A percentile compares a stretch with the other conserved stretches of the same genome.
phyloP scores from a whole-genome alignment of 78 protist species.

The Dictyostelium firmibasis region DNA sequence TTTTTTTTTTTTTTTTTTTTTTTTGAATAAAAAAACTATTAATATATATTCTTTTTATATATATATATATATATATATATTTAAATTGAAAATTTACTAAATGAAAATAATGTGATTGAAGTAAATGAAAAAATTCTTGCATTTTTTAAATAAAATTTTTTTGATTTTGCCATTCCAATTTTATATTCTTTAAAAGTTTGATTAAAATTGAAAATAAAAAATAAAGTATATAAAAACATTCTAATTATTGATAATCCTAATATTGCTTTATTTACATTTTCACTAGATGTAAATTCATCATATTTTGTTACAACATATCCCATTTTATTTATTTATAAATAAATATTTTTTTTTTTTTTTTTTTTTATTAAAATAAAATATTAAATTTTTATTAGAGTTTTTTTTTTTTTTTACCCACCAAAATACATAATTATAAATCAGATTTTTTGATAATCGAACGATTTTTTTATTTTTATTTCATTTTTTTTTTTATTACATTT shows the following conservation, averaged over 20 bases:
- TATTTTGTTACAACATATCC: background rate
- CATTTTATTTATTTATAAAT: background rate
- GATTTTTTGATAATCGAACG: too few relatives aligned
- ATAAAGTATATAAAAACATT: background rate
- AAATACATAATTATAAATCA: too few relatives aligned
- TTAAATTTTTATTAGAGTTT: too few relatives aligned
- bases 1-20: too few relatives aligned
- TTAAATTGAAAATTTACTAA: too few relatives aligned
- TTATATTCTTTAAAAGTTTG: background rate
- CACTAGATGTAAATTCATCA: background rate
- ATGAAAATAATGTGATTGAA: background rate
- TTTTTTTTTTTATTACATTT: too few relatives aligned
- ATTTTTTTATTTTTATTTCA: too few relatives aligned
- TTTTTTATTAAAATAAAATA: too few relatives aligned
- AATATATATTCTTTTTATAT: too few relatives aligned
- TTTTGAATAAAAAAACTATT: too few relatives aligned
- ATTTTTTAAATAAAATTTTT: background rate
- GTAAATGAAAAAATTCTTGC: background rate
- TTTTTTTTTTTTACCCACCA: too few relatives aligned
- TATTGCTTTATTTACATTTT: background rate
- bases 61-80: too few relatives aligned
- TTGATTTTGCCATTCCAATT: background rate
- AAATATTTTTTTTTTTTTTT: background rate
- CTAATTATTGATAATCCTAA: background rate
- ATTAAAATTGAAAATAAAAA: background rate